Base-by-base conservation (phyloP, 768 basidiomycete species). In the Suillus sp. region DNA sequence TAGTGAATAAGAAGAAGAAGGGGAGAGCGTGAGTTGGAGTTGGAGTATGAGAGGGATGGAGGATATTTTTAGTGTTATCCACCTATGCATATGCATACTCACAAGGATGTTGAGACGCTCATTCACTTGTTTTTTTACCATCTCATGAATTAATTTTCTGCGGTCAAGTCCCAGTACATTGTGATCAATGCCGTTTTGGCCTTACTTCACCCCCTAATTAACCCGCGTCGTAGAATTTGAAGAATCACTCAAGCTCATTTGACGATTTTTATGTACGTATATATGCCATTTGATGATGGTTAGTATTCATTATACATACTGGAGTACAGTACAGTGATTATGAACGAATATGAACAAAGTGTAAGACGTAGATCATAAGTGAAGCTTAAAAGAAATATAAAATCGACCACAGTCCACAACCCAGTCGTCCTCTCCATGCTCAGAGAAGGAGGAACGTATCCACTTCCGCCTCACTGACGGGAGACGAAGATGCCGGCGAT, bases 1-100 rank as follows among this genome's bases (percentile, higher is more conserved):
- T 96, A 6, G 92, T 95, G 59, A 94, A 95, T 69, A 95, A 96
- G 83, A 97, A 96, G 81, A 97, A 94, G 86, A 93, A 93, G 78
- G 84, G 89, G 18, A 81, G 85, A 69, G 72, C 86, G 53, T 90
- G 72, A 79, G 45, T 37, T 20, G 59, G 60, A 22, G 30, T 43
- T n/a, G 37, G 61, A 62, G 32, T 37, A 8, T 27, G 45, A 14
- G 45, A 16, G 32, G 35, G 25, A 14, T 34, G 32, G 25, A 54
- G 34, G 27, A 13, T 54, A 22, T 38, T 20, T 22, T 40, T 40
- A 38, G 5, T 25, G 37, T 57, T 27, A 22, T 37, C 30, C 30
- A 20, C 51, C 30, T 32, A 32, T 18, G 51, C 51, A 57, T 27
- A 57, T 40, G 56, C 38, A 57, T 30, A 40, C 27, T 27, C 56